Base-by-base conservation (phyloP, 192 early-diverging fungal species). In the Rhizophagus clarus region DNA sequence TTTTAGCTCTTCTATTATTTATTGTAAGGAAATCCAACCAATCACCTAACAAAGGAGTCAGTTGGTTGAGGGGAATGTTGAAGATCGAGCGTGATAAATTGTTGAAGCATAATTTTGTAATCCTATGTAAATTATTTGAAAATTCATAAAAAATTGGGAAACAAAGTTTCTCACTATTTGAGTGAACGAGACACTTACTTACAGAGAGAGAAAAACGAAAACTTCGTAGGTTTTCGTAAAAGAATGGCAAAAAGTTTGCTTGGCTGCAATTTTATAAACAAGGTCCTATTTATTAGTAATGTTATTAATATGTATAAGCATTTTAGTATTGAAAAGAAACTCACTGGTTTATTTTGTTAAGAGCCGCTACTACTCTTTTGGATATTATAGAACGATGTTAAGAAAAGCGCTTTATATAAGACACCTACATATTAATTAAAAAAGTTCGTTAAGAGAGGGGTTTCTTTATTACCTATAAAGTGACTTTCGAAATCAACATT, bases 91-190 rank as follows among this genome's bases (percentile, higher is more conserved):
- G 51, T 56, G 51, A 56, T 56, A 56, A 56, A 56, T 56, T 56
- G 51, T 56, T 56, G 51, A 56, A 56, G 51, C 51, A 56, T 56
- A 56, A 56, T 56, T 56, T 56, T 56, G 51, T 56, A 56, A 56
- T 56, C 51, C 51, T 56, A 56, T 56, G 51, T 20, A 56, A 49
- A 12, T 56, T 56, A 56, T 56, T 22, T 56, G 51, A 56, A 56
- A 56, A 56, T 22, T 56, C 51, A 56, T 56, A 56, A 56, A 56
- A 56, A 56, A 22, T 56, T 56, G 49, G 51, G 17, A 56, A 56
- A 56, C 3, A 56, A 56, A 56, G 51, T 56, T 56, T 56, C 51
- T 56, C 51, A 56, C 51, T 56, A 56, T 56, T 56, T 56, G 51
- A 56, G 6, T 56, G 51, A 22, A 56, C 17, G 51, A 56, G 51